phyloP scores from a whole-genome alignment of 202 grass and related monocot genomes.

The Digitaria exilis region DNA sequence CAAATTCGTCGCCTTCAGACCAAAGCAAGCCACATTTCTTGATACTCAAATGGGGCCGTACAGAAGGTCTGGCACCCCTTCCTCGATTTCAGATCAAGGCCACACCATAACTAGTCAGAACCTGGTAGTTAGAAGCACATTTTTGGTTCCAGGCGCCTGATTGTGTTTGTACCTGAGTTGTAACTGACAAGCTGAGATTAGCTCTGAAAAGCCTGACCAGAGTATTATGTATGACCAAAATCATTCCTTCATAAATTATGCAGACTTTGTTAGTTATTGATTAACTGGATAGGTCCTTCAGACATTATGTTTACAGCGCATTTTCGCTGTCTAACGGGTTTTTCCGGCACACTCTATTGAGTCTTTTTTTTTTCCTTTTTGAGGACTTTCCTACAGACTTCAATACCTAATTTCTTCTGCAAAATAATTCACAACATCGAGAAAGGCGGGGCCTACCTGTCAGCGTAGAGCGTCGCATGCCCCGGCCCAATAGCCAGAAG shows the following conservation, averaged over 20 bases:
- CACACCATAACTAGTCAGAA: neutral
- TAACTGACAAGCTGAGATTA: conserved; percentile 44
- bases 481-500: conserved; percentile 1
- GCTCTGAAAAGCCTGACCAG: conserved; percentile 18
- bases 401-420: too few relatives aligned
- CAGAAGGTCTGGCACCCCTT: neutral
- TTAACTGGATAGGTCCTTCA: neutral
- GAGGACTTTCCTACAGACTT: too few relatives aligned
- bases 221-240: conserved; percentile 30
- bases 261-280: conserved; percentile 27
- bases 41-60: neutral
- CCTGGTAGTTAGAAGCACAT: neutral
- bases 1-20: neutral
- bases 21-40: neutral
- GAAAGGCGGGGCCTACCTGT: too few relatives aligned
- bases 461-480: neutral
- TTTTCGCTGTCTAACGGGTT: too few relatives aligned
- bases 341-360: too few relatives aligned
- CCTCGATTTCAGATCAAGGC: neutral
- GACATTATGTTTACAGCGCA: neutral
- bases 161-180: conserved; percentile 37
- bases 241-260: conserved; percentile 23
- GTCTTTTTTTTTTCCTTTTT: too few relatives aligned
- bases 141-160: neutral
- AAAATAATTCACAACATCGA: too few relatives aligned